These are phyloP conservation scores for Alternaria postmessia DNA, from an alignment of 2,329 filamentous ascomycete species.

Conservation along the genomic window DNA sequence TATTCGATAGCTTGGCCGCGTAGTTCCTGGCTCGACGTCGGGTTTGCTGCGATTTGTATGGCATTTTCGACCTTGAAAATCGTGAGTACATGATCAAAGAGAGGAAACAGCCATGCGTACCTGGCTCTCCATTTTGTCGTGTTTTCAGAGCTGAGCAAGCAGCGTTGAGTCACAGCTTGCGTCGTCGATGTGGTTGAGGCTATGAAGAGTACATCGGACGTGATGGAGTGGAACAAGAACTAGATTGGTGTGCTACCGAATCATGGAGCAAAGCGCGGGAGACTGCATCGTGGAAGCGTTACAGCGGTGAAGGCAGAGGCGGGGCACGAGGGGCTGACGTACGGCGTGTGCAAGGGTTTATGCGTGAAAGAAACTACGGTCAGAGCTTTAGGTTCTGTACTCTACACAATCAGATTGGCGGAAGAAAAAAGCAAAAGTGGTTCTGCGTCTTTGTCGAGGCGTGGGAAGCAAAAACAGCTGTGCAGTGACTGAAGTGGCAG, in stretches of 20 bases:
- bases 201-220: slow-evolving; percentile 31
- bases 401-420: not conserved
- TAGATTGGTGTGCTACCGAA: slow-evolving; percentile 44
- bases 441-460: slow-evolving; percentile 24
- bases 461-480: slow-evolving; percentile 25
- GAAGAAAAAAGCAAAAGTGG: slow-evolving; percentile 5
- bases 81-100: not conserved
- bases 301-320: slow-evolving; percentile 45
- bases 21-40: slow-evolving; percentile 69
- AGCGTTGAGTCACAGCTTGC: slow-evolving; percentile 28
- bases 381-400: slow-evolving; percentile 2
- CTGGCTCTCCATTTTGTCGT: slow-evolving; percentile 51
- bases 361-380: slow-evolving; percentile 11
- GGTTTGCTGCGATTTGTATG: slow-evolving; percentile 92
- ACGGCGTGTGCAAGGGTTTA: slow-evolving; percentile 28
- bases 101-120: slow-evolving; percentile 27
- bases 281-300: slow-evolving; percentile 47
- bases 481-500: slow-evolving; percentile 25
- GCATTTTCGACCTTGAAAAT: slow-evolving; percentile 81
- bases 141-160: slow-evolving; percentile 31
- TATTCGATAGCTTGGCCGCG: slow-evolving; percentile 92
- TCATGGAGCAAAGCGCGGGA: slow-evolving; percentile 39
- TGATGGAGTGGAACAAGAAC: slow-evolving; percentile 22
- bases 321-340: slow-evolving; percentile 41
- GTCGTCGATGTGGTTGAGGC: slow-evolving; percentile 21